Evolutionary conservation across 2,329 filamentous ascomycete species (phyloP), one percentile per base, ranked within the genome.

Genomic region (Penicillium oxalicum): DNA sequence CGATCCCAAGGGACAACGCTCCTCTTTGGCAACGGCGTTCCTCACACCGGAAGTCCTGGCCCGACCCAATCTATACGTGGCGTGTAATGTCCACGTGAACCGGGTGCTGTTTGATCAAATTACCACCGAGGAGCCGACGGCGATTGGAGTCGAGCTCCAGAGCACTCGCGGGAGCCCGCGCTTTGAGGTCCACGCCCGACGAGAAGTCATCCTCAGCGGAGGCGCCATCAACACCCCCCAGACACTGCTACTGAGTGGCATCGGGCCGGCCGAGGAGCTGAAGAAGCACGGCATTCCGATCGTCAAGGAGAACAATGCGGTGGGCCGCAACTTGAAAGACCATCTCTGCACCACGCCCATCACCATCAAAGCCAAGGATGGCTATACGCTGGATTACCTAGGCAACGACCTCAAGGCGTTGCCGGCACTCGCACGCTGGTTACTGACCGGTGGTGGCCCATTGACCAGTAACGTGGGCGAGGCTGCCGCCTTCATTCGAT

Each of bases 221-320:
- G 67, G 66, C 9, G 42, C 62, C 5, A 54, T 64, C 34, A 57
- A 62, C n/a, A 66, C 64, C 0, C 67, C 66, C 0, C 58, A 67
- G 40, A 29, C 63, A 1, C 56, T 69, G 9, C 53, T 65, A 51
- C 55, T 63, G 6, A 67, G 63, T 18, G 66, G 66, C 6, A 57
- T 69, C 28, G 67, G 67, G n/a, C 61, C 65, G 4, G 44, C 51
- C 8, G 50, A 61, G 1, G 50, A 57, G 11, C 57, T 68, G 2
- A 40, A 59, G 0, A 56, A 63, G 26, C 58, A 68, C 6, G 64
- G 65, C 1, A 67, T 72, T 28, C 61, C 65, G 3, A 33, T 54
- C 4, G 9, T 57, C 8, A 9, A 38, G 4, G 54, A 54, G n/a
- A 53, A 43, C 9, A 37, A 40, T 5, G 48, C 42, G 1, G 53